Conservation (phyloP, 1,139 yeast species). For the Nakaseomyces glabratus region DNA sequence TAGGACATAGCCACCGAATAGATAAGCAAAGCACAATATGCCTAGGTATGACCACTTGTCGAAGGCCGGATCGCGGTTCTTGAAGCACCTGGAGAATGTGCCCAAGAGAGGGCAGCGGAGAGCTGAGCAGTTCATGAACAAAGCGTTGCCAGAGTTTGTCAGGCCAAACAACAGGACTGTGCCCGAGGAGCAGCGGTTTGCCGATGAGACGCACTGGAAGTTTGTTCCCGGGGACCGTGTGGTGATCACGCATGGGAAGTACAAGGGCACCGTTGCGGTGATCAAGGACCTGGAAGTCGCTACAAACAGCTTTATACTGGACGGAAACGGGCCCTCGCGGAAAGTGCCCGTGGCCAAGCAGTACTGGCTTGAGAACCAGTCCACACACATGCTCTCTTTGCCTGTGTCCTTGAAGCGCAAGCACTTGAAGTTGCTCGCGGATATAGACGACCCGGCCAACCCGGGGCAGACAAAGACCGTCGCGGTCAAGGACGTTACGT, state of each 20-base stretch:
- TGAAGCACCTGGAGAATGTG: constrained; percentile 17
- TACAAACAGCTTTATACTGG: constrained; percentile 46
- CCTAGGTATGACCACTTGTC: constrained; percentile 22
- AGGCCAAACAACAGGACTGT: constrained; percentile 26
- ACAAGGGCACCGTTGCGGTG: constrained; percentile 64
- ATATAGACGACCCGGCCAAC: constrained; percentile 47
- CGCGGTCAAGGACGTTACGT: constrained; percentile 67
- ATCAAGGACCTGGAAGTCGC: constrained; percentile 38
- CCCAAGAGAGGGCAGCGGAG: constrained; percentile 22
- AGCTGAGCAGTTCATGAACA: constrained; percentile 24
- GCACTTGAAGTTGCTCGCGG: constrained; percentile 69
- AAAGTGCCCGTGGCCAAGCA: constrained; percentile 54
- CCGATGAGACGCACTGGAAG: constrained; percentile 39
- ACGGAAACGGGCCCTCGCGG: constrained; percentile 48
- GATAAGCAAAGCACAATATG: background rate
- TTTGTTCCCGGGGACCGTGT: constrained; percentile 58
- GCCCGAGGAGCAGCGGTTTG: constrained; percentile 34
- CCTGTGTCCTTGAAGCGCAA: constrained; percentile 54
- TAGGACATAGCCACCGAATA: background rate
- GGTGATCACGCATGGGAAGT: constrained; percentile 55
- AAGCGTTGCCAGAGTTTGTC: constrained; percentile 32
- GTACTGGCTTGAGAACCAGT: constrained; percentile 67
- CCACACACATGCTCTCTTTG: constrained; percentile 52
- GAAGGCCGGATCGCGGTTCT: constrained; percentile 26
- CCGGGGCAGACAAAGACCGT: constrained; percentile 44